Evolutionary conservation across 202 grass and related monocot species (phyloP).

Genomic region (Carex arenaria): DNA sequence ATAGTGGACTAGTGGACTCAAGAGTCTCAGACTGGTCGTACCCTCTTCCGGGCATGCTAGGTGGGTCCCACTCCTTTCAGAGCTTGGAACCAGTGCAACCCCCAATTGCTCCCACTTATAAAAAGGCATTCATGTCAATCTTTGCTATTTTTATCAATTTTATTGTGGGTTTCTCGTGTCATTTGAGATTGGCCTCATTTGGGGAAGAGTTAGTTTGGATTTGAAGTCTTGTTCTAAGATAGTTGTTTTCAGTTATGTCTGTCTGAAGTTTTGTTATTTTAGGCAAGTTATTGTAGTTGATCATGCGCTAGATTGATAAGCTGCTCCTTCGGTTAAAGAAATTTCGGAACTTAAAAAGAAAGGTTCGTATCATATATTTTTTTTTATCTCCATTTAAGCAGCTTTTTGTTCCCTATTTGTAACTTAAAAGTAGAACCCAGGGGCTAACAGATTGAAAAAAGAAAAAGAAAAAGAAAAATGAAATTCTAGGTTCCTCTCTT

Average conservation of each 20-base stretch:
- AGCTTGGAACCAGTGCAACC: conserved; percentile 88
- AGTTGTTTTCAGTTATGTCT: not conserved
- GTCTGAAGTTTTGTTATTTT: conserved; percentile 6
- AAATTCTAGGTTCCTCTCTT: not conserved
- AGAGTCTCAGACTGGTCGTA: conserved; percentile 54
- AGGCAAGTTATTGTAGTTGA: not conserved
- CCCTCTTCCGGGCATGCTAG: conserved; percentile 45
- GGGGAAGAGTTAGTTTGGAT: not conserved
- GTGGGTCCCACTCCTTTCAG: conserved; percentile 29
- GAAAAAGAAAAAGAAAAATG: not conserved
- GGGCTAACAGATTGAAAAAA: not conserved
- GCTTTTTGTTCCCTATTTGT: not conserved
- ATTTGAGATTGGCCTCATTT: not conserved
- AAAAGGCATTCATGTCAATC: conserved; percentile 35
- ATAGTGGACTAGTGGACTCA: conserved; percentile 31
- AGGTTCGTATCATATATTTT: not conserved
- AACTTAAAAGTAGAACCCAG: not conserved
- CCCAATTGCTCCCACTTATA: conserved; percentile 75
- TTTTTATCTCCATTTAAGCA: not conserved
- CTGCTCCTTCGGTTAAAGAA: not conserved
- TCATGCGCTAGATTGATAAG: not conserved
- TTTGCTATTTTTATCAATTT: not conserved
- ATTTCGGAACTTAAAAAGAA: not conserved
- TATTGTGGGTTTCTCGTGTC: no score
- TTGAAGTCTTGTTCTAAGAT: not conserved